Conservation (phyloP, 2,329 filamentous ascomycete genomes). For the Aspergillus ibericus region DNA sequence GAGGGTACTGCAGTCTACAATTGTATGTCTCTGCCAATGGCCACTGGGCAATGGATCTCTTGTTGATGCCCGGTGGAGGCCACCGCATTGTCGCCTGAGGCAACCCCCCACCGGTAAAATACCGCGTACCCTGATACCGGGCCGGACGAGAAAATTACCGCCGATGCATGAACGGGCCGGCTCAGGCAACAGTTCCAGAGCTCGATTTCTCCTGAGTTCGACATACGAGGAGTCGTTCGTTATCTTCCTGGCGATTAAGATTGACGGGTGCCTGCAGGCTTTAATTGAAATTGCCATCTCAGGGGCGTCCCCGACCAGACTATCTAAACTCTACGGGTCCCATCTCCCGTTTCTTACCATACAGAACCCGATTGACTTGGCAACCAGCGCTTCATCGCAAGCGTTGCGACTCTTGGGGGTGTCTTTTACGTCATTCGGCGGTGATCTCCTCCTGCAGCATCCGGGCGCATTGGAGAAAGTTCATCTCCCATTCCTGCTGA, state of each 20-base stretch:
- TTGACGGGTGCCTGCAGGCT: not conserved
- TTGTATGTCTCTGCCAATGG: not conserved
- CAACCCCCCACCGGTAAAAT: not conserved
- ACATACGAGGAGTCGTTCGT: not conserved
- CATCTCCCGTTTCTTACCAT: not conserved
- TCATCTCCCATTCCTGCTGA: not conserved
- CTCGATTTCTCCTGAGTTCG: not conserved
- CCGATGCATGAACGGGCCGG: not conserved
- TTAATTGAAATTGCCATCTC: not conserved
- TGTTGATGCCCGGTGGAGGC: not conserved
- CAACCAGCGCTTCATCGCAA: constrained; percentile 11
- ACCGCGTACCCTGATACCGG: not conserved
- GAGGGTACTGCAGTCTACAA: not conserved
- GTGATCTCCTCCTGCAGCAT: constrained; percentile 7
- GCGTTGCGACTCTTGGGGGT: constrained; percentile 5
- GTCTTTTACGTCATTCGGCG: constrained; percentile 16
- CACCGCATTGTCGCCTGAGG: not conserved
- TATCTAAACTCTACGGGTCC: not conserved
- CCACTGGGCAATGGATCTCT: not conserved
- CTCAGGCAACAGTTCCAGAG: not conserved
- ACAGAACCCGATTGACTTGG: constrained; percentile 9
- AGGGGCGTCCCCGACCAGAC: no score
- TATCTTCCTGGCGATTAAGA: not conserved
- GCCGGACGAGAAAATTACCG: not conserved
- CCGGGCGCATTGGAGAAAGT: not conserved